A percentile compares a stretch with the other conserved stretches of the same genome.
phyloP scores from a whole-genome alignment of 2,329 filamentous ascomycete genomes.

The Falciphora oryzae region DNA sequence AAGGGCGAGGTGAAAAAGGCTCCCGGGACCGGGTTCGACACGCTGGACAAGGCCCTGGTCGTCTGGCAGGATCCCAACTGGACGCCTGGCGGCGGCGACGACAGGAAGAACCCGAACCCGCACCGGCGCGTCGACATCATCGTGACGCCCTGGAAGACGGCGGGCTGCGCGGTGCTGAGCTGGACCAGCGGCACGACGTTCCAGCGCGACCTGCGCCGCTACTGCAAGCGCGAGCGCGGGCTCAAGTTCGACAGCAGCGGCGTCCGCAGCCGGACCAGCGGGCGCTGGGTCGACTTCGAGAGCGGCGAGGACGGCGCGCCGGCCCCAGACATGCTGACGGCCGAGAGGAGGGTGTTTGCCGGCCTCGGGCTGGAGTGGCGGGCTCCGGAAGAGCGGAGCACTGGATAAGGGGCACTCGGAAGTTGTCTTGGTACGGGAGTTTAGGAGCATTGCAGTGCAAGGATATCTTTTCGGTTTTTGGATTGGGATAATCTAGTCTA shows the following conservation, averaged over 20 bases:
- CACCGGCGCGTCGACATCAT: constrained; percentile 92
- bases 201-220: constrained; percentile 75
- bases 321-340: constrained; percentile 61
- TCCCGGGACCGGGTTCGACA: constrained; percentile 67
- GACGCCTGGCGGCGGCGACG: constrained; percentile 30
- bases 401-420: constrained; percentile 37
- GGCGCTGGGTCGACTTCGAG: constrained; percentile 67
- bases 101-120: constrained; percentile 59
- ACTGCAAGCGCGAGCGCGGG: constrained; percentile 63
- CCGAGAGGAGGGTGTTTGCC: constrained; percentile 76
- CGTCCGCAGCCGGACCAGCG: constrained; percentile 60
- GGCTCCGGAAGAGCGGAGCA: constrained; percentile 61
- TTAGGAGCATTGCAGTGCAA: background rate
- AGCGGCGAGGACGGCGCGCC: constrained; percentile 38
- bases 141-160: constrained; percentile 79
- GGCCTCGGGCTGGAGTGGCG: constrained; percentile 66
- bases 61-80: constrained; percentile 72
- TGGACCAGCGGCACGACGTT: constrained; percentile 91
- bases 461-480: background rate
- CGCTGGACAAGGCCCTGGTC: constrained; percentile 83
- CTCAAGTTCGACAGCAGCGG: constrained; percentile 94
- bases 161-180: constrained; percentile 80
- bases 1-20: constrained; percentile 32
- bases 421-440: too few relatives aligned
- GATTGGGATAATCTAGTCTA: background rate